Base-by-base conservation (phyloP, 768 basidiomycete genomes). In the Cystofilobasidium macerans region DNA sequence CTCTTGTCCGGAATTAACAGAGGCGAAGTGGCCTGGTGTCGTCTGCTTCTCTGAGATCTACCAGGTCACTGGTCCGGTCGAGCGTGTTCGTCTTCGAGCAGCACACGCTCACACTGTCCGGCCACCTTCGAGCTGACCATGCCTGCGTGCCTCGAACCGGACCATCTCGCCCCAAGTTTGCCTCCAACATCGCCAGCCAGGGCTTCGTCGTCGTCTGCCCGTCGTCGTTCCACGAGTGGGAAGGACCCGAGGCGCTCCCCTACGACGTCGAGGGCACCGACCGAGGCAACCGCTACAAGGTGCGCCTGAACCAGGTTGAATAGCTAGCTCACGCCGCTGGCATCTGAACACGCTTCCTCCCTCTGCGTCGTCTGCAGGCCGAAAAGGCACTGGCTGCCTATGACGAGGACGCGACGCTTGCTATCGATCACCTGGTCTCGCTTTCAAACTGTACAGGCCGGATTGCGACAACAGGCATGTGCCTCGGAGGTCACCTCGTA, bases 281-380 rank as follows among this genome's bases (percentile, higher is more conserved):
- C 74, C 86, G 69, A n/a, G 94, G 94, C n/a, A 97, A 98, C 78
- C 82, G 79, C 70, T 94, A 87, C 81, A 97, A 97, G 82, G 89
- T 82, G 61, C 28, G 64, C n/a, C 32, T 67, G 33, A 16, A 51
- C 6, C n/a, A 51, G n/a, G 48, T 47, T 47, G 48, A 51, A 5
- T 28, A 16, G 30, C 16, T 28, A 47, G 43, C 16, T 47, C n/a
- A 14, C n/a, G n/a, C n/a, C n/a, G n/a, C n/a, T n/a, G n/a, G n/a
- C n/a, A n/a, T n/a, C n/a, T n/a, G n/a, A n/a, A n/a, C n/a, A n/a
- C n/a, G n/a, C n/a, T n/a, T 42, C 36, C 36, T 38, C 36, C 36
- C 36, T 38, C 36, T n/a, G n/a, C n/a, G n/a, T n/a, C n/a, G n/a
- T n/a, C n/a, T n/a, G n/a, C n/a, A 94, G 92, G 81, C 89, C 32